These are phyloP conservation scores for Saturnispora quitensis DNA, from an alignment of 805 yeast species.

Conservation along the genomic window DNA sequence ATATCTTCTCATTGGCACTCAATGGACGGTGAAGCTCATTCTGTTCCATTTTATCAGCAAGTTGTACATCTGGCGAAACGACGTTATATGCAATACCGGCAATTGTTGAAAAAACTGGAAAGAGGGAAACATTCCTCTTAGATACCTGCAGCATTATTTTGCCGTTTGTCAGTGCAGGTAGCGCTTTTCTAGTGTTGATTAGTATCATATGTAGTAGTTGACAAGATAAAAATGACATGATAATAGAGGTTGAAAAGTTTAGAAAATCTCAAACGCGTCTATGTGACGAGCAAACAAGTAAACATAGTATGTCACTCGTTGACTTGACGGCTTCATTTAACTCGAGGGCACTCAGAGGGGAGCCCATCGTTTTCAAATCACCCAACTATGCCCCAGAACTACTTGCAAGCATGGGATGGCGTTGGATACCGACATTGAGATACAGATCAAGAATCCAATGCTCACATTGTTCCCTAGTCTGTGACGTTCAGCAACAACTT, in stretches of 20 bases:
- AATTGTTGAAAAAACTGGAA: background rate
- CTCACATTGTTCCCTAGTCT: slow-evolving; percentile 5
- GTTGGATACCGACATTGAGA: slow-evolving; percentile 9
- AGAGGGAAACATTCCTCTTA: background rate
- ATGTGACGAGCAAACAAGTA: background rate
- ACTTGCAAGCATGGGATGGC: slow-evolving; percentile 9
- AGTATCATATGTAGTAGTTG: background rate
- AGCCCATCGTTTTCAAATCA: background rate
- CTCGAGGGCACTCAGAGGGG: background rate
- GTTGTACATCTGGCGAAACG: slow-evolving; percentile 34
- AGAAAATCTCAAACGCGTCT: background rate
- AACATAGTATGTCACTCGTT: background rate
- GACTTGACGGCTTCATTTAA: background rate
- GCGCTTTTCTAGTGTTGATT: background rate
- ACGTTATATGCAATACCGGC: slow-evolving; percentile 9
- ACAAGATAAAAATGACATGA: background rate
- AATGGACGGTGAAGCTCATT: slow-evolving; percentile 36
- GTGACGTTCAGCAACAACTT: slow-evolving; percentile 5
- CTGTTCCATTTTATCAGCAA: slow-evolving; percentile 53
- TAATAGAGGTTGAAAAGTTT: background rate
- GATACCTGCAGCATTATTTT: no score
- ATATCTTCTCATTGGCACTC: slow-evolving; percentile 23
- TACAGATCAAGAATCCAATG: slow-evolving; percentile 8
- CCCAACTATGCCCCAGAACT: slow-evolving; percentile 5
- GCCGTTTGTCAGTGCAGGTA: background rate